Base-by-base conservation (phyloP, 2,329 filamentous ascomycete genomes). In the Penicillium sp. region DNA sequence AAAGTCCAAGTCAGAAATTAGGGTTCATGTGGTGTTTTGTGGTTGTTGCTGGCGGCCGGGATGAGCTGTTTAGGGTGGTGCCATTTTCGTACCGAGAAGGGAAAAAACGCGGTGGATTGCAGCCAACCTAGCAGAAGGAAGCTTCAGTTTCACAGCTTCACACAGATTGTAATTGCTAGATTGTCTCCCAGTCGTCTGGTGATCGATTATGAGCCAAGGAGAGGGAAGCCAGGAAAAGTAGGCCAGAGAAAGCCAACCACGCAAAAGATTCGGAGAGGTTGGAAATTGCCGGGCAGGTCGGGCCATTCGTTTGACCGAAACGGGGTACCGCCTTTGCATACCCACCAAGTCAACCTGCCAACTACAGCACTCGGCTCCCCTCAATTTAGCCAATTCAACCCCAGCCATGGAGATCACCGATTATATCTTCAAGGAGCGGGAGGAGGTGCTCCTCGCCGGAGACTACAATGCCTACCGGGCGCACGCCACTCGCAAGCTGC, bases 391-490 rank as follows among this genome's bases (percentile, higher is more conserved):
- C 28, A 47, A 55, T 56, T 35, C 49, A 35, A 24, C 37, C 15
- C 28, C 56, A 40, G 53, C 54, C 54, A 97, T 98, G 94, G 92
- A 97, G 67, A 92, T 98, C 78, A 98, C 95, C 60, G 87, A 87
- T 69, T 93, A 92, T 67, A 83, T 98, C 69, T 86, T 93, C 73
- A 87, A 88, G 57, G 89, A 90, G 68, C 86, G 95, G 66, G 91
- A 96, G 76, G 87, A 91, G 72, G 92, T 92, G 40, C 89, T 97
- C 56, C 86, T 96, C 33, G 89, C 95, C 68, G 93, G 93, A 70
- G 93, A 97, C 80, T 93, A 97, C 81, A 88, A 87, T 73, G 89
- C 89, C 60, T 98, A 98, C 78, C 90, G 93, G 72, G 83, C 84
- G 53, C 91, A 92, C 75, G 85, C 96, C 55, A 88, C 90, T 67